Evolutionary conservation across 768 basidiomycete genomes (phyloP).

Genomic region (Leccinellum rugosiceps): DNA sequence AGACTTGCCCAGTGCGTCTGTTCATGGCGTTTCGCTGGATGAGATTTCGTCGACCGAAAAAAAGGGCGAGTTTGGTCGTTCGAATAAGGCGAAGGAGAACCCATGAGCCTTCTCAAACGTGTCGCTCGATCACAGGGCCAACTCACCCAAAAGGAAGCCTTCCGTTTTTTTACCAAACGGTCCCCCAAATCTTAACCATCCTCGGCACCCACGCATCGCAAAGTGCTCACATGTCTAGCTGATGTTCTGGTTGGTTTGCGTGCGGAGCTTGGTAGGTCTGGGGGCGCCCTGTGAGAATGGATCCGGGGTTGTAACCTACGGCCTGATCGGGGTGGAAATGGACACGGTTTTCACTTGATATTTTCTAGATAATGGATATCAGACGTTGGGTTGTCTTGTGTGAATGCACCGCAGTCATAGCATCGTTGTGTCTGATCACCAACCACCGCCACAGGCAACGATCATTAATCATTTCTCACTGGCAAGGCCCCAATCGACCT

Average conservation of each 20-base stretch:
- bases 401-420: neutral
- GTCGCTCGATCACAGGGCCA: constrained; percentile 2
- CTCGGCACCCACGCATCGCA: constrained; percentile 10
- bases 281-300: constrained; percentile 22
- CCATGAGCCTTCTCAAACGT: constrained; percentile 1
- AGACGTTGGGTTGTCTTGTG: neutral
- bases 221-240: constrained; percentile 9
- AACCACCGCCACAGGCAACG: constrained; percentile 17
- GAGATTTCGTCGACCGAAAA: neutral
- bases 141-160: neutral
- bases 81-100: neutral
- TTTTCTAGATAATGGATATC: neutral
- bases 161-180: neutral
- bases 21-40: neutral
- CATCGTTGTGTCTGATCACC: neutral
- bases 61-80: neutral
- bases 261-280: neutral
- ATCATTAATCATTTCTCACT: neutral
- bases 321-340: constrained; percentile 7
- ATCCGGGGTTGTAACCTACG: neutral
- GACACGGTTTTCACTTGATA: neutral
- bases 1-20: neutral
- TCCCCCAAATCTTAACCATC: constrained; percentile 4
- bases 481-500: constrained; percentile 3
- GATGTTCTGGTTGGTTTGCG: constrained; percentile 1